phyloP scores from a whole-genome alignment of 2,329 filamentous ascomycete genomes.

The Diaporthe aspalathi region DNA sequence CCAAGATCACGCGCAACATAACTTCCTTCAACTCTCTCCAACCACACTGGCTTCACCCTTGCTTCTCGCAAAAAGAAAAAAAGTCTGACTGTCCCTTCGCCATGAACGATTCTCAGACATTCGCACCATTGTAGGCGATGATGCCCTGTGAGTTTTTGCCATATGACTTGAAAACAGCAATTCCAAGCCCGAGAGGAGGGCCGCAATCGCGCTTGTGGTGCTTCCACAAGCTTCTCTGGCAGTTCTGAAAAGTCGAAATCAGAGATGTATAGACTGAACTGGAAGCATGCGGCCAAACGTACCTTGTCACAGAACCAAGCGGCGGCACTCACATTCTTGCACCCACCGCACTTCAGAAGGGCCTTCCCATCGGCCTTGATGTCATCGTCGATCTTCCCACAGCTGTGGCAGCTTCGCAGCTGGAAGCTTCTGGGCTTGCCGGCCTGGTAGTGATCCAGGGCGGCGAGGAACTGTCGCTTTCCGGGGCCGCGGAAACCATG shows the following conservation, averaged over 20 bases:
- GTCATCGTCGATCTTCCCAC: conserved; percentile 22
- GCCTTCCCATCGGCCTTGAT: conserved; percentile 23
- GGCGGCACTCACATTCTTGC: conserved; percentile 39
- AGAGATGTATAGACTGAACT: neutral
- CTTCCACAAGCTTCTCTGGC: conserved; percentile 39
- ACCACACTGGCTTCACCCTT: neutral
- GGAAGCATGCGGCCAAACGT: neutral
- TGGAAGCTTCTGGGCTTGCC: neutral
- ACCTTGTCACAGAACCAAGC: conserved; percentile 38
- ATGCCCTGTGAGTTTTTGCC: neutral
- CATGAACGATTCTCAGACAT: neutral
- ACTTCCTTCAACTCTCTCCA: neutral
- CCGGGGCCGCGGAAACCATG: neutral
- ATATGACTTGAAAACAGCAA: neutral
- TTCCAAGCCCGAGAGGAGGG: neutral
- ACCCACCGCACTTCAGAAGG: conserved; percentile 40
- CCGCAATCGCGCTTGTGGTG: conserved; percentile 38
- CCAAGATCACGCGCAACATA: neutral
- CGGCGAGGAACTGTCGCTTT: conserved; percentile 4
- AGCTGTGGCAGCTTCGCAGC: neutral
- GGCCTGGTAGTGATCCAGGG: conserved; percentile 1
- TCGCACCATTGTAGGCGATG: neutral
- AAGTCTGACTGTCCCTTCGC: too few relatives aligned
- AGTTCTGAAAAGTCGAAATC: conserved; percentile 25
- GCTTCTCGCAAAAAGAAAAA: too few relatives aligned